Base-by-base conservation (phyloP, 1,284 basidiomycete species). In the Irpex sp. region DNA sequence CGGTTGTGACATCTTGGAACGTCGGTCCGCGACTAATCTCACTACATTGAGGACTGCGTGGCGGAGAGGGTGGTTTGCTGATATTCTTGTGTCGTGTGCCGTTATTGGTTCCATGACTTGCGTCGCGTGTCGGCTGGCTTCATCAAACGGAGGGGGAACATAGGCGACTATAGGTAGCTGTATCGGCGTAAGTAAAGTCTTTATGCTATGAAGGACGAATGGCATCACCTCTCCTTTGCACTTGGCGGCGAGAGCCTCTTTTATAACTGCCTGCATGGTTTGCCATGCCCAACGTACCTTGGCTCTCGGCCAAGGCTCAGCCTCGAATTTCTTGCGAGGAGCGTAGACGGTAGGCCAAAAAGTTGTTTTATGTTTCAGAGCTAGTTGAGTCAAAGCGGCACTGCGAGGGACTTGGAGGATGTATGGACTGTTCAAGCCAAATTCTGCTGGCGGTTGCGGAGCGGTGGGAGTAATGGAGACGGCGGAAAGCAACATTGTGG, bases 301-400 rank as follows among this genome's bases (percentile, higher is more conserved):
- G 0, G 81, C 83, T 19, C 79, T 74, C 3, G 90, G 82, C 91
- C 93, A 94, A 3, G 77, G 78, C 63, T 89, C 85, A 1, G 81
- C 78, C 65, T 89, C 87, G 65, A 83, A 85, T 71, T 91, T 92
- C 54, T 88, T 82, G 15, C 84, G 81, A 0, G 93, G 93, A 1
- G 89, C 81, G 68, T 87, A 92, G 5, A 87, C 77, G 5, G 94
- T 94, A 0, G 95, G 95, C 95, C 95, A 97, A 26, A 91, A 75
- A 0, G 80, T 74, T 49, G 83, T 82, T 75, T 95, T 94, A 47
- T 86, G 75, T 26, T 77, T 73, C 3, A 94, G 79, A 17, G 95
- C 89, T 13, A 81, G 80, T 1, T 80, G 80, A 0, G 91, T 94
- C 2, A 91, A 79, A 0, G 95, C 95, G 5, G 89, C 81, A 6